Percentiles rank a stretch among this genome's conserved stretches.
phyloP scores from a whole-genome alignment of 805 yeast species.

The Candida gorgasii region DNA sequence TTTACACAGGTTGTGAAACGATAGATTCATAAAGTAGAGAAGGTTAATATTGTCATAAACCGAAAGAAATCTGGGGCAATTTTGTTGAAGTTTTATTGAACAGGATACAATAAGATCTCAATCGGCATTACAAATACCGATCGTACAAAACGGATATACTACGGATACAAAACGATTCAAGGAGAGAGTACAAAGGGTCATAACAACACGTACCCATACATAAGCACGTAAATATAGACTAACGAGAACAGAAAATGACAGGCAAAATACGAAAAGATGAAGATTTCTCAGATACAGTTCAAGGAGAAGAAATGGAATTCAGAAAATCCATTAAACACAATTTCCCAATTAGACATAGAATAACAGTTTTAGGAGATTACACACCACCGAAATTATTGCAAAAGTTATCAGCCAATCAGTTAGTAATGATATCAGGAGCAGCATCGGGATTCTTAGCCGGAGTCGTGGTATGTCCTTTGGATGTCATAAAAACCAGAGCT shows the following conservation, averaged over 20 bases:
- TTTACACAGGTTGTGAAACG: too few relatives aligned
- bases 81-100: too few relatives aligned
- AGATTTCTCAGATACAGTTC: slow-evolving; percentile 38
- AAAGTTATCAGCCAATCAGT: slow-evolving; percentile 45
- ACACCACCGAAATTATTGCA: slow-evolving; percentile 23
- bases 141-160: too few relatives aligned
- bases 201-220: not conserved
- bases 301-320: slow-evolving; percentile 40
- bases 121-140: not conserved
- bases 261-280: slow-evolving; percentile 11
- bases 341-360: slow-evolving; percentile 24
- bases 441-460: slow-evolving; percentile 93
- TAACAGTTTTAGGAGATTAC: slow-evolving; percentile 19
- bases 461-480: slow-evolving; percentile 88
- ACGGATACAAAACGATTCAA: too few relatives aligned
- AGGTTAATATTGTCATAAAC: not conserved
- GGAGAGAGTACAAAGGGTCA: too few relatives aligned
- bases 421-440: slow-evolving; percentile 87
- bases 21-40: too few relatives aligned
- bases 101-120: too few relatives aligned
- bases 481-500: slow-evolving; percentile 89
- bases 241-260: too few relatives aligned
- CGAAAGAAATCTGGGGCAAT: too few relatives aligned
- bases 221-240: not conserved
- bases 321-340: slow-evolving; percentile 21